Percentiles rank a stretch among this genome's conserved stretches.
Conservation (phyloP, 2,329 filamentous ascomycete species). For the Chrysosporium queenslandicum region DNA sequence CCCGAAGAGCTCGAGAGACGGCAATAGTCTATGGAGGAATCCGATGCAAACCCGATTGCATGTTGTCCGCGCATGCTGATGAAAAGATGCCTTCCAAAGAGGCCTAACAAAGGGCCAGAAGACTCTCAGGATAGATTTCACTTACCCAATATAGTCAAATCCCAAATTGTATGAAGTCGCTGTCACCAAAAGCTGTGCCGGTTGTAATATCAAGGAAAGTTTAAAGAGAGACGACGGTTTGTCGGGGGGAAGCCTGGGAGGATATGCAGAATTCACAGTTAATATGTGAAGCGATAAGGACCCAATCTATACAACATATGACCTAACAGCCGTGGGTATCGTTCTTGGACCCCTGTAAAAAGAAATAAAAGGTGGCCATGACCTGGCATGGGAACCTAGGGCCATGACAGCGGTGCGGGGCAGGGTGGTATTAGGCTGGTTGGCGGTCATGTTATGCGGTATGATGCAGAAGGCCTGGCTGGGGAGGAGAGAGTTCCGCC, state of each 20-base stretch:
- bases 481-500: not conserved
- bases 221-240: not conserved
- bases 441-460: constrained; percentile 9
- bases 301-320: constrained; percentile 10
- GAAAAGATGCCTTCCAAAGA: not conserved
- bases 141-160: not conserved
- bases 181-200: not conserved
- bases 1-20: not conserved
- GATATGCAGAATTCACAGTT: not conserved
- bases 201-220: not conserved
- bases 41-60: not conserved
- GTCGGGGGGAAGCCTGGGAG: not conserved
- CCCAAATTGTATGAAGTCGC: not conserved
- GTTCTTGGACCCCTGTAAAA: constrained; percentile 1
- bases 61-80: not conserved
- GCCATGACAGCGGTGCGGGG: constrained; percentile 9
- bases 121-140: not conserved
- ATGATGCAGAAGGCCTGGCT: not conserved
- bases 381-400: not conserved
- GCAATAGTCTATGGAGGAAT: too few relatives aligned
- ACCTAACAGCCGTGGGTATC: not conserved
- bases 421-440: constrained; percentile 9
- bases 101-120: not conserved
- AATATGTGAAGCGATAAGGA: constrained; percentile 1
- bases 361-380: constrained; percentile 7